Base-by-base conservation (phyloP, 495 filamentous ascomycete species). In the Hypoxylon perforatum region DNA sequence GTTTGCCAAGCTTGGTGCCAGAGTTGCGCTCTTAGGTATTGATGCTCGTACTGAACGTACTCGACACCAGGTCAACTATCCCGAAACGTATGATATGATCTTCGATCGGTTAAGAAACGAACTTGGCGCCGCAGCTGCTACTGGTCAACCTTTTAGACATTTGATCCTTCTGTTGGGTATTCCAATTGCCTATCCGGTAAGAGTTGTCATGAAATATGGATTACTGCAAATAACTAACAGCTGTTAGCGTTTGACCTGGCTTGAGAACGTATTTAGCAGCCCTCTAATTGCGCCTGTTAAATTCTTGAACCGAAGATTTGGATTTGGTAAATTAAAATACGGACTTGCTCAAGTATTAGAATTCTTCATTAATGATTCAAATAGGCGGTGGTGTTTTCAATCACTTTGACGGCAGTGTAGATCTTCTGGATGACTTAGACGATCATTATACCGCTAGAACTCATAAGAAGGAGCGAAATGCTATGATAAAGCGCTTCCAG, bases 401-500 rank as follows among this genome's bases (percentile, higher is more conserved):
- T 76, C 86, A 90, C 49, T 98, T 97, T 58, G 94, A 97, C 75
- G 94, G 94, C 22, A 86, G 87, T 65, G 88, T 96, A 11, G 94
- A 98, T 81, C 82, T 97, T 22, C 81, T 97, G 7, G 94, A 98
- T 72, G 94, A 97, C 69, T 82, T 97, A 15, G 94, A 97, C 72
- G 94, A 97, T 73, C 94, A 98, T 73, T 97, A 97, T 79, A 96
- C 92, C 23, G 93, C 94, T 11, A 87, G 88, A 28, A 92, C 92
- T 56, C 94, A 98, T 82, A 98, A 97, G 75, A 84, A 86, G 41
- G 94, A 97, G 80, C 89, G 94, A 44, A 89, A 88, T 62, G 78
- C 82, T 28, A 82, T 98, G 22, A 75, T 97, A 30, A 83, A 88
- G 42, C 85, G 90, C 21, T 84, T 97, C 19, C 93, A 97, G 73